Conservation (phyloP, 768 basidiomycete genomes). For the Mrakia hoshinonis region DNA sequence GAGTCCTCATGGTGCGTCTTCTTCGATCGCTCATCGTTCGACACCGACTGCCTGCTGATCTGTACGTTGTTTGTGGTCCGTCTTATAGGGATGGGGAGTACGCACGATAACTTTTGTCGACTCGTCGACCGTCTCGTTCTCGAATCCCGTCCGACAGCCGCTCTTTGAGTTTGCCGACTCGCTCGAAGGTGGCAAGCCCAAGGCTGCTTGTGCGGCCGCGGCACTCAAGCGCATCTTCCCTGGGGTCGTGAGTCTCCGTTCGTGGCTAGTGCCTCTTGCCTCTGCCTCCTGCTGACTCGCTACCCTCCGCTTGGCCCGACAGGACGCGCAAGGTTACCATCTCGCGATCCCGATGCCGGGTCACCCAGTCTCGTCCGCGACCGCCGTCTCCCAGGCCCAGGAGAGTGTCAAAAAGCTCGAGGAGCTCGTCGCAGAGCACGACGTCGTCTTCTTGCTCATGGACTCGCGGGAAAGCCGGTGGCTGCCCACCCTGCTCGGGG, state of each 20-base stretch:
- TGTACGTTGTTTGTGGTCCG: background rate
- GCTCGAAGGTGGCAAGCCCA: constrained; percentile 81
- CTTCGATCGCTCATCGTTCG: background rate
- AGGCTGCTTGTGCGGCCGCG: constrained; percentile 83
- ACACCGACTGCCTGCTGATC: background rate
- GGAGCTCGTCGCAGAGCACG: constrained; percentile 69
- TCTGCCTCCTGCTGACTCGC: background rate
- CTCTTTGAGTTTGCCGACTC: constrained; percentile 94
- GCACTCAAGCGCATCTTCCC: constrained; percentile 81
- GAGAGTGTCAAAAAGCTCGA: constrained; percentile 68
- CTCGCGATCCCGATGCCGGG: constrained; percentile 95
- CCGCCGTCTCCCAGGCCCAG: constrained; percentile 50
- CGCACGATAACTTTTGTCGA: constrained; percentile 88
- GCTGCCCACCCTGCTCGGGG: constrained; percentile 83
- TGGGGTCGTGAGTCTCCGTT: constrained; percentile 59
- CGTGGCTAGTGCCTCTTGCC: background rate
- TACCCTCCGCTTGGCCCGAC: background rate
- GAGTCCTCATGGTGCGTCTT: constrained; percentile 69
- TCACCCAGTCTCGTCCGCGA: constrained; percentile 62
- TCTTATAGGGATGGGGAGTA: constrained; percentile 80
- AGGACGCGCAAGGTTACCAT: constrained; percentile 73
- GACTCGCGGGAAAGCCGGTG: constrained; percentile 96
- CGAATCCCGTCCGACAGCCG: constrained; percentile 94
- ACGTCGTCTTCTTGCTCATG: constrained; percentile 88
- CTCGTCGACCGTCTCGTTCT: constrained; percentile 83